Evolutionary conservation across 805 yeast genomes (phyloP).

Genomic region (Spencermartinsiella europaea): DNA sequence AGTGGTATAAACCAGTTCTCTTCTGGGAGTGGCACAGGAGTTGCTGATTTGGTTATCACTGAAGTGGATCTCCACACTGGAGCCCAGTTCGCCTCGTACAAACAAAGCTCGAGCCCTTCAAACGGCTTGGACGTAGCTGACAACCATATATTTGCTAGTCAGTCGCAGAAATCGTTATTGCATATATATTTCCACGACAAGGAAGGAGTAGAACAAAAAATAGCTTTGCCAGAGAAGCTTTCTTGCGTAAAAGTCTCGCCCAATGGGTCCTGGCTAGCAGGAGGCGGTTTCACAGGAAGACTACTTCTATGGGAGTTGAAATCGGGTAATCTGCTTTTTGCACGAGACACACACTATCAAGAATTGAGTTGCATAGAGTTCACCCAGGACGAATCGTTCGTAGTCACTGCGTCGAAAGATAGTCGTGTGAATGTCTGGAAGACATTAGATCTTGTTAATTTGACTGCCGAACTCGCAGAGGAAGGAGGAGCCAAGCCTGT

Average conservation of each 20-base stretch:
- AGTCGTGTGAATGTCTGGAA: constrained; percentile 76
- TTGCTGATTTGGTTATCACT: constrained; percentile 11
- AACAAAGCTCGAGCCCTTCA: constrained; percentile 45
- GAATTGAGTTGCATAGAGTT: constrained; percentile 55
- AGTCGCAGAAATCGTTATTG: constrained; percentile 65
- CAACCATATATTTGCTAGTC: constrained; percentile 57
- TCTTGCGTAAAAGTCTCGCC: constrained; percentile 47
- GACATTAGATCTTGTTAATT: constrained; percentile 50
- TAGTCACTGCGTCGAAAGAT: constrained; percentile 77
- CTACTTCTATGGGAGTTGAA: constrained; percentile 79
- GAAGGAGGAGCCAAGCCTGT: constrained; percentile 26
- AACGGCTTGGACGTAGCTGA: constrained; percentile 48
- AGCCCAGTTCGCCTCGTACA: constrained; percentile 39
- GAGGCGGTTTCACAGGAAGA: constrained; percentile 70
- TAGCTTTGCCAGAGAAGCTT: constrained; percentile 80
- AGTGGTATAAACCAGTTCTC: constrained; percentile 6
- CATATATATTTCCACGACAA: constrained; percentile 69
- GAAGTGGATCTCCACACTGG: constrained; percentile 36
- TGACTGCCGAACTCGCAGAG: constrained; percentile 32
- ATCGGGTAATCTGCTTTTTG: constrained; percentile 69
- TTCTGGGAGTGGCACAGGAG: constrained; percentile 2
- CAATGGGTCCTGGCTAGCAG: constrained; percentile 48
- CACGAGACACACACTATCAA: constrained; percentile 82
- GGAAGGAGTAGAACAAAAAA: constrained; percentile 63
- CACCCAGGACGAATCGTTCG: constrained; percentile 55